A percentile compares a stretch with the other conserved stretches of the same genome.
phyloP scores from a whole-genome alignment of 805 yeast species.

The Nakazawaea wickerhamii region DNA sequence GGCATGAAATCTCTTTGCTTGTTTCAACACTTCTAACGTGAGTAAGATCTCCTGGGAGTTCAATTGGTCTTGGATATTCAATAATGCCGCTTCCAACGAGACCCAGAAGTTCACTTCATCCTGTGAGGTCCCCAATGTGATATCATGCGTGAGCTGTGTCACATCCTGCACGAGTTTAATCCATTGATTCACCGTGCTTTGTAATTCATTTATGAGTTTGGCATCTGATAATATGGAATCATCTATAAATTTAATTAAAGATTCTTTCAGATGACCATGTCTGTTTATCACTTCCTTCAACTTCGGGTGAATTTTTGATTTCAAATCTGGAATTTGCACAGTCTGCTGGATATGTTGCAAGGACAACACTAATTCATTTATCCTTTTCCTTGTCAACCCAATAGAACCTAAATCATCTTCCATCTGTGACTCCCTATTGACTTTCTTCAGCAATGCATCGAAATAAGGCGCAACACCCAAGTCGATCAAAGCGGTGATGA shows the following conservation, averaged over 20 bases:
- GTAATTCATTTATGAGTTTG: conserved; percentile 59
- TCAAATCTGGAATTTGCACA: conserved; percentile 62
- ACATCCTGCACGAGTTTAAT: conserved; percentile 54
- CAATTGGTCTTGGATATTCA: conserved; percentile 53
- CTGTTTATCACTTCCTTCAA: conserved; percentile 35
- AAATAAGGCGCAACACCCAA: conserved; percentile 68
- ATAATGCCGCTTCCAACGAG: conserved; percentile 58
- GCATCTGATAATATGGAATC: conserved; percentile 37
- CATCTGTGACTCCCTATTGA: conserved; percentile 6
- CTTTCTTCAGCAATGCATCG: conserved; percentile 35
- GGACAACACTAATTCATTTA: conserved; percentile 63
- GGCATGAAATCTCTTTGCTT: conserved; percentile 76
- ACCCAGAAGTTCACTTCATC: conserved; percentile 81
- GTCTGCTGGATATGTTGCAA: conserved; percentile 63
- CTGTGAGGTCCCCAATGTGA: conserved; percentile 45
- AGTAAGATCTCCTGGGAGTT: conserved; percentile 44
- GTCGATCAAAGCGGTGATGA: conserved; percentile 52
- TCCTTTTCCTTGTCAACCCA: conserved; percentile 49
- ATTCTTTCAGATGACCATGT: conserved; percentile 24
- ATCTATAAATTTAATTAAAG: conserved; percentile 17
- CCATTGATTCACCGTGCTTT: conserved; percentile 70
- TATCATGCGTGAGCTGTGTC: conserved; percentile 46
- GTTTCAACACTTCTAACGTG: conserved; percentile 55
- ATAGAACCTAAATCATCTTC: conserved; percentile 27
- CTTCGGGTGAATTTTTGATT: conserved; percentile 44